phyloP scores from a whole-genome alignment of 768 basidiomycete genomes.

The Infundibulicybe gibba region DNA sequence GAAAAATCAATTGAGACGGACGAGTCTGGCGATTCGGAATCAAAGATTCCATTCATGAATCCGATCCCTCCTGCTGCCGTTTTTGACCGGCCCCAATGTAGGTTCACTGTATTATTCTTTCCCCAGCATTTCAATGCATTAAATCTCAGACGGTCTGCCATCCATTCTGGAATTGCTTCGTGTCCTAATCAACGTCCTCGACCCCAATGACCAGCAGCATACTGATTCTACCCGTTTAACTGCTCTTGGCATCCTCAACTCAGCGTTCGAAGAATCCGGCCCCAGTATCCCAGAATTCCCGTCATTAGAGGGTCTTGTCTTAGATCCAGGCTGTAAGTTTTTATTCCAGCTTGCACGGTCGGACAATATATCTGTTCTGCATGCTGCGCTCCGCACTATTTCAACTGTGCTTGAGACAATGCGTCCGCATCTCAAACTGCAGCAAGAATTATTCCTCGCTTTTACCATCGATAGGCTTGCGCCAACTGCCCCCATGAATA shows the following conservation, averaged over 20 bases:
- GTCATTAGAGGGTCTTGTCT: slow-evolving; percentile 70
- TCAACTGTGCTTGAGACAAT: slow-evolving; percentile 87
- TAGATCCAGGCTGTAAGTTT: slow-evolving; percentile 93
- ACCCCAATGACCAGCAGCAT: slow-evolving; percentile 92
- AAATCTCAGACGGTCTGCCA: slow-evolving; percentile 73
- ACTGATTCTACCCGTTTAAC: slow-evolving; percentile 94
- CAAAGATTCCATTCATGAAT: not conserved
- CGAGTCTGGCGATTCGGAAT: slow-evolving; percentile 3
- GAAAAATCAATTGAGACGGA: slow-evolving; percentile 9
- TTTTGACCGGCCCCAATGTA: slow-evolving; percentile 37
- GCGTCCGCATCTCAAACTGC: slow-evolving; percentile 82
- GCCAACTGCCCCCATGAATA: slow-evolving; percentile 35
- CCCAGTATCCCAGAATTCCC: slow-evolving; percentile 71
- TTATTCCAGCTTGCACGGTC: slow-evolving; percentile 96
- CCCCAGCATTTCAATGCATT: slow-evolving; percentile 1
- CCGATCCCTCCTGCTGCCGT: slow-evolving; percentile 17
- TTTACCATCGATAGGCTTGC: slow-evolving; percentile 92
- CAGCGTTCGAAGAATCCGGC: slow-evolving; percentile 85
- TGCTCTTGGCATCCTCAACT: slow-evolving; percentile 83
- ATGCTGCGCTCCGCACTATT: slow-evolving; percentile 78
- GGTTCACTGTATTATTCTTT: slow-evolving; percentile 11
- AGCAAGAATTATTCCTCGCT: slow-evolving; percentile 92
- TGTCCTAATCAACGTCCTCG: slow-evolving; percentile 91
- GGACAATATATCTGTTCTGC: slow-evolving; percentile 77
- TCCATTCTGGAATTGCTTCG: slow-evolving; percentile 91